phyloP scores from a whole-genome alignment of 164 flowering plant genomes.

The Dillenia turbinata region DNA sequence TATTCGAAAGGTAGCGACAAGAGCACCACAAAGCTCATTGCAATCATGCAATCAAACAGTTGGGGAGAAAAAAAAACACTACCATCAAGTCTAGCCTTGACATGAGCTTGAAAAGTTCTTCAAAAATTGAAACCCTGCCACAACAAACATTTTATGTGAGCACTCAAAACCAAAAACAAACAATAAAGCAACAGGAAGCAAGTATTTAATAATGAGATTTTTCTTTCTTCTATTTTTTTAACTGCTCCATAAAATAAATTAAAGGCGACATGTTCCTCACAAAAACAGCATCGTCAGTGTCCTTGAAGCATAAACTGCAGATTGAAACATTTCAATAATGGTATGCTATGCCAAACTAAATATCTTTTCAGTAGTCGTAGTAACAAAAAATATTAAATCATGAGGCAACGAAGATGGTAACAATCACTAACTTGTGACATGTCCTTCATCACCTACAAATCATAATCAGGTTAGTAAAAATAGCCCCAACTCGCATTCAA shows the following conservation, averaged over 20 bases:
- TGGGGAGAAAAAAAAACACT: constrained; percentile 20
- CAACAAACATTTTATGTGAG: constrained; percentile 1
- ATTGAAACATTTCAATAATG: too few species aligned
- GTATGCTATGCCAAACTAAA: too few species aligned
- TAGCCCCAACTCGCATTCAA: too few species aligned
- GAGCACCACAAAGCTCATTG: neutral
- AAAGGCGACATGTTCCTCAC: neutral
- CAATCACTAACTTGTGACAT: too few species aligned
- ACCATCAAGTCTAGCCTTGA: constrained; percentile 50
- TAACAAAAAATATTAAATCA: too few species aligned
- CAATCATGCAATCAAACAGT: neutral
- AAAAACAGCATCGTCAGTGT: neutral
- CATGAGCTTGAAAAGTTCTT: constrained; percentile 66
- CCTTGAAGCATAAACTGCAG: neutral
- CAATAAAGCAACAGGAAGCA: too few species aligned
- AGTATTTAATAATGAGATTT: constrained; percentile 1
- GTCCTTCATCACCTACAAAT: too few species aligned
- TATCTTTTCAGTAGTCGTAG: too few species aligned
- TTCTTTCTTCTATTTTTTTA: neutral
- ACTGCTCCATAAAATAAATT: neutral
- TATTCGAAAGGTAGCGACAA: too few species aligned
- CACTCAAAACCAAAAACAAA: neutral
- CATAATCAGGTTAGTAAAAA: too few species aligned
- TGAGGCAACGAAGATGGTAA: too few species aligned
- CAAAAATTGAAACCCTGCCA: constrained; percentile 51